A percentile compares a stretch with the other conserved stretches of the same genome.
phyloP scores from a whole-genome alignment of 2,329 filamentous ascomycete species.

The Ophioceras dolichostomum region DNA sequence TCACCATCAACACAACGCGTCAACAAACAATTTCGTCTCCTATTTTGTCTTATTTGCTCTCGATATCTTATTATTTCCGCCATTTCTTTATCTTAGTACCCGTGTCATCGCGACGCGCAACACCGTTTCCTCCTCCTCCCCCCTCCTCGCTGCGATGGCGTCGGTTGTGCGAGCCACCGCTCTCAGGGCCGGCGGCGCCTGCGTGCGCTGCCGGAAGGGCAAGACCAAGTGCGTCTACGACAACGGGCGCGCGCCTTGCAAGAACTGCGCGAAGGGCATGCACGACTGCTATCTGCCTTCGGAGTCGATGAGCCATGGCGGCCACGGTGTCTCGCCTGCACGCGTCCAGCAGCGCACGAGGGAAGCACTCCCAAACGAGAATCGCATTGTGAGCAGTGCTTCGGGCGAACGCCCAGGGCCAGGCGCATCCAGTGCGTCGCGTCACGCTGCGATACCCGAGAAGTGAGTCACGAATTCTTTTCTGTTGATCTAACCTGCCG shows the following conservation, averaged over 20 bases:
- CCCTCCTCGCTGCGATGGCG: constrained; percentile 23
- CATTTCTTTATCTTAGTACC: no score
- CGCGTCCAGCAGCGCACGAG: constrained; percentile 37
- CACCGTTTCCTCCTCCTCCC: background rate
- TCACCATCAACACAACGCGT: background rate
- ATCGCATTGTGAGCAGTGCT: constrained; percentile 30
- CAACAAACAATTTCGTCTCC: no score
- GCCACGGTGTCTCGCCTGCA: constrained; percentile 46
- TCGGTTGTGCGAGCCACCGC: constrained; percentile 43
- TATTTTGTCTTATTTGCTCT: no score
- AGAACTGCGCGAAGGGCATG: constrained; percentile 52
- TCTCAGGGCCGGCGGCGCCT: constrained; percentile 47
- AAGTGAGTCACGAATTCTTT: constrained; percentile 33
- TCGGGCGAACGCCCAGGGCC: constrained; percentile 30
- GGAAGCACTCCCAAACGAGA: constrained; percentile 40
- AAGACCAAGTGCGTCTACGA: constrained; percentile 55
- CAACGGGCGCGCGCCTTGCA: constrained; percentile 48
- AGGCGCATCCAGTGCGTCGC: constrained; percentile 29
- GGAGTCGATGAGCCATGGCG: constrained; percentile 43
- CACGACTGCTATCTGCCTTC: constrained; percentile 51
- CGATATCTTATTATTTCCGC: no score
- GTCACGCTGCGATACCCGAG: constrained; percentile 35
- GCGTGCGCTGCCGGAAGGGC: constrained; percentile 50
- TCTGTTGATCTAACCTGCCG: constrained; percentile 1
- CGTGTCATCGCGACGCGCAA: no score